Base-by-base conservation (phyloP, 345 rosid genomes). In the Arabis hirsuta region DNA sequence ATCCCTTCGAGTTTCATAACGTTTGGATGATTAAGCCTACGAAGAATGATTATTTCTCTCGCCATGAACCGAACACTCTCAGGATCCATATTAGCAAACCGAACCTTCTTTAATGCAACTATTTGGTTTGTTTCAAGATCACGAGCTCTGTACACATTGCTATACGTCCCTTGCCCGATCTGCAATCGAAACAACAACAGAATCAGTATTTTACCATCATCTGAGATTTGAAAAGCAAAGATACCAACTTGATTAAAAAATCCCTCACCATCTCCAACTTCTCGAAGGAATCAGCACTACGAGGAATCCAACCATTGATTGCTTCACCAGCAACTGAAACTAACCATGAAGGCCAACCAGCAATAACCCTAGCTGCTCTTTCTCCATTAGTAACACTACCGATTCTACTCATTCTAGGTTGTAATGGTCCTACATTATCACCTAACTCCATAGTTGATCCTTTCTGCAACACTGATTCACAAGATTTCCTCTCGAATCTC, bases 301-400 rank as follows among this genome's bases (percentile, higher is more conserved):
- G 85, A 46, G 99, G 99, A 62, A 87, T 76, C 99, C 99, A 95
- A 5, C 99, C 99, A 50, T 78, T 81, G 73, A 95, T 83, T 62
- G 97, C 97, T 83, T 91, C 99, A 52, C 96, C 96, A 19, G 99
- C 97, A 64, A 91, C 99, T 3, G 89, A 79, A 14, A 85, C 84
- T 69, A 95, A 81, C 99, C 99, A 95, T 48, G 96, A 79, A 55
- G 99, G 99, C 99, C 99, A 95, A 72, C 99, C 99, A 20, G 98
- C 91, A 67, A 81, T 83, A 59, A 88, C 84, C 53, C 81, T 87
- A 36, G 87, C 87, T 61, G 87, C 88, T 76, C 66, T 85, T 69
- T 91, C 93, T 19, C 95, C 91, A 62, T 67, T 77, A 14, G 78
- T 36, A 57, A 86, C 55, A 67, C 90, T 84, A 44, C 78, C 70